Conservation (phyloP, 225 moss, liverwort and hornwort genomes). For the Polytrichum formosum region DNA sequence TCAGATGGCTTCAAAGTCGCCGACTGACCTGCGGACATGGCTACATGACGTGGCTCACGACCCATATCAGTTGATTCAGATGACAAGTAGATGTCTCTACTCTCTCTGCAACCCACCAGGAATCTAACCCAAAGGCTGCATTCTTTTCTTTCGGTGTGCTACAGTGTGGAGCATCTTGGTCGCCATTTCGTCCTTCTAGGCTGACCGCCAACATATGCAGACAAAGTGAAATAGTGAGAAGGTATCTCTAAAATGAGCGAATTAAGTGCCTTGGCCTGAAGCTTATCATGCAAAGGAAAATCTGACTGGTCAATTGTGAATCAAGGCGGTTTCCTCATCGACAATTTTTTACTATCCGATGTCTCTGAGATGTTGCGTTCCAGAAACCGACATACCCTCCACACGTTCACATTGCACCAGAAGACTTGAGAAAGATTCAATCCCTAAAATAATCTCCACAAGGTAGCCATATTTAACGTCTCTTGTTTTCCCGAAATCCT, state of each 20-base stretch:
- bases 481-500: too few relatives aligned
- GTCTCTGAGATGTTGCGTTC: too few relatives aligned
- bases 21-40: neutral
- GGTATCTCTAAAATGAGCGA: neutral
- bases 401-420: too few relatives aligned
- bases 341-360: too few relatives aligned
- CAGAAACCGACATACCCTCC: too few relatives aligned
- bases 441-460: too few relatives aligned
- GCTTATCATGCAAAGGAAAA: neutral
- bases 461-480: too few relatives aligned
- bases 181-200: neutral
- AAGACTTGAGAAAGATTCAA: too few relatives aligned
- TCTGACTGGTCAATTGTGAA: too few relatives aligned
- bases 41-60: slow-evolving; percentile 6
- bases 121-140: neutral
- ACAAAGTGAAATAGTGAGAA: neutral
- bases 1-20: too few relatives aligned
- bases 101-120: neutral
- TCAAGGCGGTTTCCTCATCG: too few relatives aligned
- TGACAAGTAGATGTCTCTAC: neutral
- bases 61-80: slow-evolving; percentile 1
- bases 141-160: too few relatives aligned
- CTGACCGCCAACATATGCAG: neutral
- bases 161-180: neutral
- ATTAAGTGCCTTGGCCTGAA: neutral